Evolutionary conservation across 805 yeast genomes (phyloP).

Genomic region (Kuraishia hungarica): DNA sequence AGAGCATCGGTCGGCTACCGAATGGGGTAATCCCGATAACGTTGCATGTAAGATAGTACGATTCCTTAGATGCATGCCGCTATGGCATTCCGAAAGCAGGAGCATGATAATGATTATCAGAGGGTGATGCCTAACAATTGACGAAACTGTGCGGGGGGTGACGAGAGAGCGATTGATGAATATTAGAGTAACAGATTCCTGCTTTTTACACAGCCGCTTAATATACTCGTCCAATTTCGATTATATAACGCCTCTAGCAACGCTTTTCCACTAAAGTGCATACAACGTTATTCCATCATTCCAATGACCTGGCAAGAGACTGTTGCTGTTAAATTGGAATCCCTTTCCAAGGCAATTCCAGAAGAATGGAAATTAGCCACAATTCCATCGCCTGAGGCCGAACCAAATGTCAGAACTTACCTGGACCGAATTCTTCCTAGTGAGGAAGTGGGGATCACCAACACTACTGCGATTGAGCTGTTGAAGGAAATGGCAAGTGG

Average conservation of each 20-base stretch:
- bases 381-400: slow-evolving; percentile 12
- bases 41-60: background rate
- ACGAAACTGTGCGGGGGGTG: too few relatives aligned
- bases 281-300: background rate
- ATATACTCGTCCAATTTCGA: too few relatives aligned
- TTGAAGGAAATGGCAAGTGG: slow-evolving; percentile 7
- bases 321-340: background rate
- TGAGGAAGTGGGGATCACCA: slow-evolving; percentile 14
- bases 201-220: too few relatives aligned
- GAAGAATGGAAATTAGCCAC: slow-evolving; percentile 19
- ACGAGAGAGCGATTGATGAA: too few relatives aligned
- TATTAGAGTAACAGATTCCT: too few relatives aligned
- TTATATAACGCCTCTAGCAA: too few relatives aligned
- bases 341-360: slow-evolving; percentile 13
- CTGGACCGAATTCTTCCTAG: slow-evolving; percentile 15
- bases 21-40: background rate
- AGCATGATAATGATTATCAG: too few relatives aligned
- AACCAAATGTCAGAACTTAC: slow-evolving; percentile 11
- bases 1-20: background rate
- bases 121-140: too few relatives aligned
- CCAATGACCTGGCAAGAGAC: background rate
- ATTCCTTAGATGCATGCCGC: background rate
- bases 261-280: too few relatives aligned
- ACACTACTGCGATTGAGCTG: slow-evolving; percentile 12
- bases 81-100: background rate